Conservation (phyloP, 768 basidiomycete genomes). For the Russula lepida region DNA sequence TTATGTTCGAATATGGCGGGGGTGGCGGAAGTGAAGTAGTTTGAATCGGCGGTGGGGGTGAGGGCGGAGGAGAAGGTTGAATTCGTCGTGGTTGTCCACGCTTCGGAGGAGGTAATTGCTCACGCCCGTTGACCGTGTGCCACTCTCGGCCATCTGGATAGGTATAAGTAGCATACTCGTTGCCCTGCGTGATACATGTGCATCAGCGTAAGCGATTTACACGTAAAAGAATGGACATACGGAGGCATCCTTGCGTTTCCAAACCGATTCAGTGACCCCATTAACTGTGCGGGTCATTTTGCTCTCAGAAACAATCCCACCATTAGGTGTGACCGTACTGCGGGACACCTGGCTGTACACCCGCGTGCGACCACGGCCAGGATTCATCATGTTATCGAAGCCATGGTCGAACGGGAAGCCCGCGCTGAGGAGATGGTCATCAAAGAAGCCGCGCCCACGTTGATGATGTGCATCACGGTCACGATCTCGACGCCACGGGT, state of each 20-base stretch:
- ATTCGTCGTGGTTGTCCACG: background rate
- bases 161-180: slow-evolving; percentile 60
- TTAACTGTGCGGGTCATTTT: slow-evolving; percentile 51
- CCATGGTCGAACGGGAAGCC: slow-evolving; percentile 10
- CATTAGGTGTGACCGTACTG: slow-evolving; percentile 29
- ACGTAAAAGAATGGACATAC: slow-evolving; percentile 31
- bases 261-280: slow-evolving; percentile 55
- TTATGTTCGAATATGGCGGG: background rate
- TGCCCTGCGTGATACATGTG: slow-evolving; percentile 42
- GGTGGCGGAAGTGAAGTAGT: slow-evolving; percentile 2
- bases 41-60: slow-evolving; percentile 12
- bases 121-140: slow-evolving; percentile 60
- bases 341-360: slow-evolving; percentile 26
- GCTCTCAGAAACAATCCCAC: slow-evolving; percentile 44
- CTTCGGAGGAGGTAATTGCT: slow-evolving; percentile 25
- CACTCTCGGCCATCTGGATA: slow-evolving; percentile 60
- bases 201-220: slow-evolving; percentile 9
- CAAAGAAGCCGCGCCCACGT: slow-evolving; percentile 5
- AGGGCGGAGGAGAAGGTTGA: slow-evolving; percentile 2
- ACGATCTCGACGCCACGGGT: slow-evolving; percentile 11
- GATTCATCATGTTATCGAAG: slow-evolving; percentile 15
- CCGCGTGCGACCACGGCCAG: slow-evolving; percentile 5
- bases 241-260: slow-evolving; percentile 46
- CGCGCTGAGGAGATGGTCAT: slow-evolving; percentile 7
- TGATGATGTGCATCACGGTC: background rate